A percentile compares a stretch with the other conserved stretches of the same genome.
phyloP scores from a whole-genome alignment of 495 filamentous ascomycete genomes.

The Tetracladium setigerum region DNA sequence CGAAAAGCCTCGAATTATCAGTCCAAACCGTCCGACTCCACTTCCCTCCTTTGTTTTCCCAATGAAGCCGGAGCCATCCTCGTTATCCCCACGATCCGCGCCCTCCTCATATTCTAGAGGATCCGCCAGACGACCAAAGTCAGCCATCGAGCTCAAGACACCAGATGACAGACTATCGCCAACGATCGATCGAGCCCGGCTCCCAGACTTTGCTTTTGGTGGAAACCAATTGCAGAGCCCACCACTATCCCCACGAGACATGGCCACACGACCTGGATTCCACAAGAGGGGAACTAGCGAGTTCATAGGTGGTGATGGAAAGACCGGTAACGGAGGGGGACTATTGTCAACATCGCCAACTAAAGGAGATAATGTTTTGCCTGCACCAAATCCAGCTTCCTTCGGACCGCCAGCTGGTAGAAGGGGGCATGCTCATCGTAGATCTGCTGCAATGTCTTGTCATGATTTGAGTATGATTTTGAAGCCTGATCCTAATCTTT shows the following conservation, averaged over 20 bases:
- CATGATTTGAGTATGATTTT: constrained; percentile 72
- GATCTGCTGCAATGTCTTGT: constrained; percentile 81
- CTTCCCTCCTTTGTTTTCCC: constrained; percentile 73
- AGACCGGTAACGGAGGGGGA: constrained; percentile 43
- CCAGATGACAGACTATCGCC: neutral
- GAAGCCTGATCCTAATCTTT: constrained; percentile 35
- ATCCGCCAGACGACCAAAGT: constrained; percentile 37
- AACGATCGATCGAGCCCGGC: constrained; percentile 7
- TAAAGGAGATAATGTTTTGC: constrained; percentile 48
- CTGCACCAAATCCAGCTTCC: constrained; percentile 39
- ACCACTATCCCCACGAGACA: constrained; percentile 31
- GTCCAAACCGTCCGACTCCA: constrained; percentile 52
- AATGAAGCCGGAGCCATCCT: constrained; percentile 23
- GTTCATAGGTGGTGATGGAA: constrained; percentile 68
- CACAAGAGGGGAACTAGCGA: constrained; percentile 73
- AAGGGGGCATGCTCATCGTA: constrained; percentile 74
- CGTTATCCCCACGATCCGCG: constrained; percentile 28
- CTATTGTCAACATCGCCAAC: constrained; percentile 56
- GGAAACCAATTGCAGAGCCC: constrained; percentile 30
- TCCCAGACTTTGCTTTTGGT: neutral
- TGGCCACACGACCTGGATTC: constrained; percentile 38
- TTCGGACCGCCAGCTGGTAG: constrained; percentile 38
- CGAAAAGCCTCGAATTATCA: constrained; percentile 6
- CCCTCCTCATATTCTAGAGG: constrained; percentile 38
- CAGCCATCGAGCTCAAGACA: constrained; percentile 31